Conservation (phyloP, 139 green algal genomes). For the Diplosphaera chodatii region DNA sequence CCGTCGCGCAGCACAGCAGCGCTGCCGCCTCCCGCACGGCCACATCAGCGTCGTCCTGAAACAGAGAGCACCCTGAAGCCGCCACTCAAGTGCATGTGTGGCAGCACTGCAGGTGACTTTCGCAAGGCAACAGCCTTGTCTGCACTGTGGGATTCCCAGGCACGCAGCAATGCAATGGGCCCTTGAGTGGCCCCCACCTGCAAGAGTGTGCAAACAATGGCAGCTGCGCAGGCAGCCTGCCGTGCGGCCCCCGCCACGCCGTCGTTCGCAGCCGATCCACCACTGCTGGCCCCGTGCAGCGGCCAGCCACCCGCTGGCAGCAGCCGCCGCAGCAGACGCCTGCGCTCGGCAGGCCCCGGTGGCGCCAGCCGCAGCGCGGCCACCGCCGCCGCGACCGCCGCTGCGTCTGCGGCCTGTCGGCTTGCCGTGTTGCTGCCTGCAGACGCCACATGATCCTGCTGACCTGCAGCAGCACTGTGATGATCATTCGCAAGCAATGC, state of each 20-base stretch:
- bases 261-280: background rate
- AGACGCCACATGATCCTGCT: background rate
- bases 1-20: background rate
- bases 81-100: no score
- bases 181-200: background rate
- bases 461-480: no score
- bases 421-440: background rate
- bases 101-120: no score
- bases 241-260: background rate
- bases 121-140: no score
- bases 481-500: no score
- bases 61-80: no score
- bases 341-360: background rate
- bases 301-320: slow-evolving; percentile 14
- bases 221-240: background rate
- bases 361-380: slow-evolving; percentile 12
- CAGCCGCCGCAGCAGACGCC: slow-evolving; percentile 15
- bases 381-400: background rate
- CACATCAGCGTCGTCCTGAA: background rate
- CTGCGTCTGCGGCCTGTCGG: background rate
- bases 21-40: background rate
- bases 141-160: no score
- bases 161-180: no score
- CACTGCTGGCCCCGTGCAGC: background rate
- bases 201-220: background rate